Evolutionary conservation across 305 asterid species (phyloP).

Genomic region (Nicotiana rustica): DNA sequence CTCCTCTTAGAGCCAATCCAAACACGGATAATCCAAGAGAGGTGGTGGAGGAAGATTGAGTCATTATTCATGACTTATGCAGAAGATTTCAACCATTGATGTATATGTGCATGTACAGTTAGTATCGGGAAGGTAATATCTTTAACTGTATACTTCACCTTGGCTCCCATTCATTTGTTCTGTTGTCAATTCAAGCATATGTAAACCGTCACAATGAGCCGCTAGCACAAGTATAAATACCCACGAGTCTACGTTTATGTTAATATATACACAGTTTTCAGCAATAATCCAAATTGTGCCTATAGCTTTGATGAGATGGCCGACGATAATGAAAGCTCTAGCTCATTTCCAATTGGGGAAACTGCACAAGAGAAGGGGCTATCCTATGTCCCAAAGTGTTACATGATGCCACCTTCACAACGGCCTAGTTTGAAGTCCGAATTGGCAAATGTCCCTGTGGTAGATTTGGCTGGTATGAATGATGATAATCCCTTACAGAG

Average conservation of each 20-base stretch:
- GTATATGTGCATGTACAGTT: not conserved
- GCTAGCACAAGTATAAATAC: not conserved
- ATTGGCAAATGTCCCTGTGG: conserved; percentile 34
- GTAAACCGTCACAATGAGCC: not conserved
- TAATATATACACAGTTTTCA: not conserved
- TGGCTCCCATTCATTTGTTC: not conserved
- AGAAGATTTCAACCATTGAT: not conserved
- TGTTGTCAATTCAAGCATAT: not conserved
- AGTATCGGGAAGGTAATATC: not conserved
- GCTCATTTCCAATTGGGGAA: conserved; percentile 45
- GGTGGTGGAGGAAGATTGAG: not conserved
- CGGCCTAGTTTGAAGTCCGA: conserved; percentile 29
- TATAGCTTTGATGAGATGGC: not conserved
- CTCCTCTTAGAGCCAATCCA: not conserved
- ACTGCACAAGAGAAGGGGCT: conserved; percentile 49
- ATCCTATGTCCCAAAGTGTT: conserved; percentile 47
- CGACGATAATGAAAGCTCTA: conserved; percentile 38
- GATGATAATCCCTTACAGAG: conserved; percentile 33
- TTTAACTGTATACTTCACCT: not conserved
- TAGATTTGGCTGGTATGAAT: conserved; percentile 43
- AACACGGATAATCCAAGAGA: not conserved
- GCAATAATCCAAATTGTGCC: not conserved
- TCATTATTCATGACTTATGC: not conserved
- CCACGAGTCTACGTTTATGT: not conserved
- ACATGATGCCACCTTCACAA: conserved; percentile 32